Conservation (phyloP, 306 rosid genomes). For the Quercus suber region DNA sequence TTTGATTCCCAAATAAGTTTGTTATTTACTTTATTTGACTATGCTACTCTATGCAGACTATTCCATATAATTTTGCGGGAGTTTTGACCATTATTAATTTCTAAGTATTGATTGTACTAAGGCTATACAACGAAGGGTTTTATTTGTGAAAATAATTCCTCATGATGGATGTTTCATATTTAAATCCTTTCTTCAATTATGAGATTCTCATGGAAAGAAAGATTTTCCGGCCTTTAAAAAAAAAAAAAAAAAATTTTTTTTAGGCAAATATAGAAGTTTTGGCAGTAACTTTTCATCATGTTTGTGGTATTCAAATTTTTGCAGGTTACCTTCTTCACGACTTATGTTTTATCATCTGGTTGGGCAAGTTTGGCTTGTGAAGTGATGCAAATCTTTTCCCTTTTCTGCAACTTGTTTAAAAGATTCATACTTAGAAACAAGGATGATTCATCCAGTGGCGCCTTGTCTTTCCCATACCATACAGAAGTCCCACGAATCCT, state of each 20-base stretch:
- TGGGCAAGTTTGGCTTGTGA: slow-evolving; percentile 93
- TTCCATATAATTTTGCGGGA: not conserved
- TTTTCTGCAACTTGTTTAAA: slow-evolving; percentile 49
- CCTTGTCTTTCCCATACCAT: slow-evolving; percentile 75
- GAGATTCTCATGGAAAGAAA: not conserved
- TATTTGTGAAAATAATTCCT: not conserved
- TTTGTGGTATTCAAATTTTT: slow-evolving; percentile 4
- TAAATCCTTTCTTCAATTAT: not conserved
- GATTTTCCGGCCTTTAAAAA: not conserved
- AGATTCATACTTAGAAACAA: slow-evolving; percentile 46
- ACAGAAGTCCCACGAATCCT: slow-evolving; percentile 87
- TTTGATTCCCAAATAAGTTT: slow-evolving; percentile 5
- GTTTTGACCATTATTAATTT: not conserved
- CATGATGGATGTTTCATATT: not conserved
- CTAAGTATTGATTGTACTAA: not conserved
- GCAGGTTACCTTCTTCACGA: slow-evolving; percentile 82
- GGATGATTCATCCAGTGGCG: slow-evolving; percentile 35
- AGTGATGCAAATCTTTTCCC: slow-evolving; percentile 70
- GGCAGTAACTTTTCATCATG: not conserved
- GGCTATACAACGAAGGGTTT: not conserved
- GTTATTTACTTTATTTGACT: not conserved
- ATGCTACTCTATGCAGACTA: not conserved
- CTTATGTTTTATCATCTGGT: slow-evolving; percentile 92
- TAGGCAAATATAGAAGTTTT: not conserved
- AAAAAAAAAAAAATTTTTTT: not conserved